phyloP scores from a whole-genome alignment of 495 filamentous ascomycete genomes.

The Choiromyces venosus region DNA sequence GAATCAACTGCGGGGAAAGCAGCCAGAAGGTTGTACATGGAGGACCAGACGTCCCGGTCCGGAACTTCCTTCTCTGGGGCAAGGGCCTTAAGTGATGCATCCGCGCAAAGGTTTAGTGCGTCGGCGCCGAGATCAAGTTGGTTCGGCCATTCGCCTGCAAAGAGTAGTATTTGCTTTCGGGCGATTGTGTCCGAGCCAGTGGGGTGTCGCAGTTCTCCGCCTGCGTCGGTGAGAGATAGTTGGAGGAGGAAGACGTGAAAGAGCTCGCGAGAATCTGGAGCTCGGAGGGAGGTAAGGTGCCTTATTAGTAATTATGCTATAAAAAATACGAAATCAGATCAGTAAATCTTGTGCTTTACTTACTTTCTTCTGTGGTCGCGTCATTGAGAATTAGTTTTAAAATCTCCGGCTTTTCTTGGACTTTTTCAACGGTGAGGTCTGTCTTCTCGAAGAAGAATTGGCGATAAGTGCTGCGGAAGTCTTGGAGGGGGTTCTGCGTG shows the following conservation, averaged over 20 bases:
- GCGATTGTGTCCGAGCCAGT: not conserved
- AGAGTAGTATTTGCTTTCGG: not conserved
- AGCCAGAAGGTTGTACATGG: not conserved
- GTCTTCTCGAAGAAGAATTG: not conserved
- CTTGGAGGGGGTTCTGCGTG: not conserved
- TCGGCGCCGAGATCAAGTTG: not conserved
- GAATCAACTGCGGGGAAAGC: not conserved
- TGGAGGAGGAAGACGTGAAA: conserved; percentile 1
- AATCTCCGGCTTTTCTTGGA: not conserved
- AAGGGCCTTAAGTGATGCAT: not conserved
- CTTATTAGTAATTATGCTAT: not conserved
- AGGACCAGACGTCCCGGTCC: not conserved
- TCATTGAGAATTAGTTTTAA: not conserved
- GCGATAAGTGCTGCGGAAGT: not conserved
- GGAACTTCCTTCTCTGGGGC: not conserved
- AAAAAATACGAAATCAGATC: not conserved
- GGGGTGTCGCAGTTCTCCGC: not conserved
- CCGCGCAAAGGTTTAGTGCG: not conserved
- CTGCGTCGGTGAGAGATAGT: not conserved
- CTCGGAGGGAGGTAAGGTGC: not conserved
- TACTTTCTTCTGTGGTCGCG: not conserved
- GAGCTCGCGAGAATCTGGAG: not conserved
- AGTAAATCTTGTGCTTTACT: not conserved
- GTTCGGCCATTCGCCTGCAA: not conserved
- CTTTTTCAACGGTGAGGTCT: not conserved